Evolutionary conservation across 1,284 basidiomycete genomes (phyloP).

Genomic region (Peniophora sp.): DNA sequence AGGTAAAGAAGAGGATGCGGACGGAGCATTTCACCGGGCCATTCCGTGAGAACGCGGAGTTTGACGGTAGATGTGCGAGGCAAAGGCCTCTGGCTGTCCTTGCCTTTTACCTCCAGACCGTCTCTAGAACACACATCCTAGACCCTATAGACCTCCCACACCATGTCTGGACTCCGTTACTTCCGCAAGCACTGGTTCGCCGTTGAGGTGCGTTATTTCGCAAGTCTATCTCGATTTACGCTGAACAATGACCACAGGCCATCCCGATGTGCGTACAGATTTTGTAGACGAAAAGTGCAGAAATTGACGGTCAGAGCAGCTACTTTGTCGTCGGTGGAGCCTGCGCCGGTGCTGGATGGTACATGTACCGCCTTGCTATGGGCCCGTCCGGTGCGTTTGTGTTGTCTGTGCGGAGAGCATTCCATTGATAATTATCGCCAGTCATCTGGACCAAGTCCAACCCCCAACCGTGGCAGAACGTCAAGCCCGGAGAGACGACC

Average conservation of each 20-base stretch:
- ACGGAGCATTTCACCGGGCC: too few species aligned
- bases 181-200: constrained; percentile 77
- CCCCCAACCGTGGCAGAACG: constrained; percentile 73
- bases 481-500: constrained; percentile 63
- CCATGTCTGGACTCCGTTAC: constrained; percentile 21
- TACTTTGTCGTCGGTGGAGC: constrained; percentile 66
- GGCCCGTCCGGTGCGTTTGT: constrained; percentile 54
- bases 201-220: constrained; percentile 52
- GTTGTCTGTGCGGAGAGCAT: background rate
- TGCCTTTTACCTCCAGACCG: too few species aligned
- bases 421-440: constrained; percentile 18
- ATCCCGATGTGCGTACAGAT: constrained; percentile 60
- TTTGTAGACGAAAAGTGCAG: background rate
- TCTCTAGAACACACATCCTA: too few species aligned
- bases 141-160: constrained; percentile 3
- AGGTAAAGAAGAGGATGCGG: too few species aligned
- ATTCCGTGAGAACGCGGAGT: too few species aligned
- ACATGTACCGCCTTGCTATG: constrained; percentile 59
- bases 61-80: too few species aligned
- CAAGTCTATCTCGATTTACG: background rate
- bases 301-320: constrained; percentile 28
- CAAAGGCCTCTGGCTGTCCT: too few species aligned
- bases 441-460: constrained; percentile 78
- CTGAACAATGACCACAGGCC: constrained; percentile 35
- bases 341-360: constrained; percentile 63